Conservation (phyloP, 768 basidiomycete species). For the Suillus clintonianus region DNA sequence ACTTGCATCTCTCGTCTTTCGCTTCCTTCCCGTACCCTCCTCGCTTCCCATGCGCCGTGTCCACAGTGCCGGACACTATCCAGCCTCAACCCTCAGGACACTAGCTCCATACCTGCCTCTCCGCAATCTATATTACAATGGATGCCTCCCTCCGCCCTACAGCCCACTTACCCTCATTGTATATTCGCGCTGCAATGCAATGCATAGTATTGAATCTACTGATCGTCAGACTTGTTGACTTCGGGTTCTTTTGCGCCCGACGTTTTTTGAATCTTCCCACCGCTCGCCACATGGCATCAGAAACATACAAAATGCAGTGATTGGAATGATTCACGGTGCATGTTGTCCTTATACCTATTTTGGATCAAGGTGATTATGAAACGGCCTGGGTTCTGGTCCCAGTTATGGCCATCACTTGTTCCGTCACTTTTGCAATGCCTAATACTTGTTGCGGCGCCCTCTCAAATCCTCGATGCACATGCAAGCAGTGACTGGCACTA, state of each 20-base stretch:
- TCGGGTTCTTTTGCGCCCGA: not conserved
- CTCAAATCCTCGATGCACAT: not conserved
- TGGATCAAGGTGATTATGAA: too few relatives aligned
- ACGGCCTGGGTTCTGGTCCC: too few relatives aligned
- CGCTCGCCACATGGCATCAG: too few relatives aligned
- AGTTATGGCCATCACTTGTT: not conserved
- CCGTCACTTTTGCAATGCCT: not conserved
- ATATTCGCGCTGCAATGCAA: slow-evolving; percentile 34
- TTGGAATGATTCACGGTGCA: too few relatives aligned
- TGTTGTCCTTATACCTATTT: too few relatives aligned
- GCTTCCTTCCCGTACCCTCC: not conserved
- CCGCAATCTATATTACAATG: not conserved
- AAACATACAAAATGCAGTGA: too few relatives aligned
- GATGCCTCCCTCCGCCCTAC: not conserved
- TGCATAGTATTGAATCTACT: slow-evolving; percentile 22
- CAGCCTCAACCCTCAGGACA: slow-evolving; percentile 1
- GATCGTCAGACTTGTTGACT: not conserved
- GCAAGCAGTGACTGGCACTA: not conserved
- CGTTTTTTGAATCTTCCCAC: not conserved
- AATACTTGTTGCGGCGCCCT: not conserved
- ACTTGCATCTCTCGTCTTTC: not conserved
- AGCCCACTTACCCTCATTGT: slow-evolving; percentile 34
- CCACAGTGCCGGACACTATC: not conserved
- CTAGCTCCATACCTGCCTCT: not conserved
- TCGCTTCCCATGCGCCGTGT: not conserved